Evolutionary conservation across 306 rosid species (phyloP), one percentile per base, ranked within the genome.

Genomic region (Glycyrrhiza uralensis): DNA sequence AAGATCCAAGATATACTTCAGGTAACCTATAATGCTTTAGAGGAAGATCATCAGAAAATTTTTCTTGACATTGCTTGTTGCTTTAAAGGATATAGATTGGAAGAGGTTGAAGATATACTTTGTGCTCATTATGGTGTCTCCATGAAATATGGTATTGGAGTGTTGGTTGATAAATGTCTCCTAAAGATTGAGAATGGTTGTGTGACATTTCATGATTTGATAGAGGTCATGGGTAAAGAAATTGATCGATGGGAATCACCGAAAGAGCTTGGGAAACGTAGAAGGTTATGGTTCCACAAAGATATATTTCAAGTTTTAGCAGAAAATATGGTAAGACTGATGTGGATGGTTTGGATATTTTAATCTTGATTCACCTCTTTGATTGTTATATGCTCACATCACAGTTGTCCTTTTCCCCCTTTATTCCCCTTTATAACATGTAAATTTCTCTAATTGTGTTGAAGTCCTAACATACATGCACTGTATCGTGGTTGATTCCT

Each of bases 21-120:
- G 24, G 4, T 69, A 36, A 69, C 72, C 20, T 60, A 14, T 50
- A 55, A 49, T 69, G 29, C 28, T 17, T 59, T 69, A 33, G 64
- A 23, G 23, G 35, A 68, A 14, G 9, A 33, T 2, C 46, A 46
- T 44, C 44, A 68, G 32, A 17, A 8, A 13, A 2, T 55, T 14
- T 73, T 61, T 28, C 62, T 73, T n/a, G 71, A 73, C 62, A 33
- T 60, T 60, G 62, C 58, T 4, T 75, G 74, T 10, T 75, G 63
- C 39, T 65, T 54, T 4, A 65, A 75, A 28, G 45, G 42, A 12
- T 23, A 6, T 4, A 0, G 1, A 7, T 2, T 28, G 9, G n/a
- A 1, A 10, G n/a, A 57, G 15, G 32, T 44, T 10, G 42, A 45
- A 18, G 54, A 11, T 7, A 14, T 58, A 39, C 61, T 67, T 0